Base-by-base conservation (phyloP, 2,329 filamentous ascomycete genomes). In the Claviceps citrina region DNA sequence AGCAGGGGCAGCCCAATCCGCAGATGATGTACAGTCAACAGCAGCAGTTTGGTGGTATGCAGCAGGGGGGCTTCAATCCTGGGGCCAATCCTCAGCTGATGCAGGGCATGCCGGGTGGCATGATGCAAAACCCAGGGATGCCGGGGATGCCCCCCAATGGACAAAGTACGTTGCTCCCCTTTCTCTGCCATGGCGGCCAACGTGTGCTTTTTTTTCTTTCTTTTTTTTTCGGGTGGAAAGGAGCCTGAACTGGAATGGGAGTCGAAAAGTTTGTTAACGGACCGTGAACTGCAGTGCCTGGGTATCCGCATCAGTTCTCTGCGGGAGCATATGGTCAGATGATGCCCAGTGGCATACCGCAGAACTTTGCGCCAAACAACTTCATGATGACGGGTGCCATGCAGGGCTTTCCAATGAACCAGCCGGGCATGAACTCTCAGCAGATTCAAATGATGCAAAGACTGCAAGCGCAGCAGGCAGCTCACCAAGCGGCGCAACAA, bases 91-190 rank as follows among this genome's bases (percentile, higher is more conserved):
- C 65, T 39, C 61, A 70, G 57, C 72, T 76, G 68, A 73, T 73
- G 64, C 59, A 63, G 37, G 65, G 61, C 47, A 68, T 66, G 31
- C 65, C 67, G 59, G 66, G 63, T 58, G 71, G 66, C 52, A 76
- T 78, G 72, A 77, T 78, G 73, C 73, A 71, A 60, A 74, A 68
- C 54, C 58, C 70, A 49, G 67, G 61, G 53, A 73, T 76, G 70
- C 66, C 65, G 47, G 70, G 71, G 54, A 74, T 76, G 69, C 62
- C 63, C 48, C 59, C 67, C 47, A 76, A 74, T 63, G 70, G 71
- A 39, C 71, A 75, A 55, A 73, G 71, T 76, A 62, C 67, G 71
- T 65, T 46, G 26, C 28, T n/a, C 30, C 18, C 9, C 16, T 18
- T 15, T 34, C 6, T n/a, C n/a, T n/a, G n/a, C n/a, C 2, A 24